A percentile compares a stretch with the other conserved stretches of the same genome.
Evolutionary conservation across 2,329 filamentous ascomycete genomes (phyloP).

Genomic region (Fusarium redolens): DNA sequence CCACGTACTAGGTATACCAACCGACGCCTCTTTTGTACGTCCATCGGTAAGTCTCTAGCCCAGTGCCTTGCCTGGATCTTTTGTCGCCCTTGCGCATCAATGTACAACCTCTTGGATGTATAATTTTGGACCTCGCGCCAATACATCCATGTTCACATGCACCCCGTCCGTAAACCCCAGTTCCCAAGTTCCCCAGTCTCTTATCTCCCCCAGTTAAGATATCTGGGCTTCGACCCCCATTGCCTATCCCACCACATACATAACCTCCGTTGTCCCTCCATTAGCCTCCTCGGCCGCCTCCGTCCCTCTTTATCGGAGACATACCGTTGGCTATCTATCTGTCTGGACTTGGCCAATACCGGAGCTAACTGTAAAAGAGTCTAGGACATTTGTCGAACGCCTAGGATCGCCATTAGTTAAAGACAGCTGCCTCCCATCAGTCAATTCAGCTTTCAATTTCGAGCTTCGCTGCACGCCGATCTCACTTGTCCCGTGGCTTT

Average conservation of each 20-base stretch:
- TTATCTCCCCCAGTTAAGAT: conserved; percentile 37
- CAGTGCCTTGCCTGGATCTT: conserved; percentile 6
- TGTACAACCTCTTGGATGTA: conserved; percentile 20
- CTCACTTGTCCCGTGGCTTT: background rate
- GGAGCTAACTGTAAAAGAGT: conserved; percentile 29
- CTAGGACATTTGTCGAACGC: conserved; percentile 13
- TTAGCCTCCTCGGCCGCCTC: conserved; percentile 12
- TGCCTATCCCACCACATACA: conserved; percentile 31
- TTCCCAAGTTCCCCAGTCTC: conserved; percentile 26
- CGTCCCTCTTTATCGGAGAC: conserved; percentile 33
- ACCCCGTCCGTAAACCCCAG: conserved; percentile 18
- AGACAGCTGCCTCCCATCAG: conserved; percentile 17
- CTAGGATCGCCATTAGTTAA: conserved; percentile 18
- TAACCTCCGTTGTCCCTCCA: conserved; percentile 26
- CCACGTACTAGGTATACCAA: conserved; percentile 24
- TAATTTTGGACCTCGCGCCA: conserved; percentile 4
- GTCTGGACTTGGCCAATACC: conserved; percentile 6
- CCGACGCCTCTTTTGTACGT: conserved; percentile 21
- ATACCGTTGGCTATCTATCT: conserved; percentile 23
- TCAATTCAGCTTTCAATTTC: conserved; percentile 6
- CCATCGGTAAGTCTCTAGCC: conserved; percentile 25
- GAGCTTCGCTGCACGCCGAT: background rate
- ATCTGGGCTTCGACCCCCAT: conserved; percentile 30
- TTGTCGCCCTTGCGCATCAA: conserved; percentile 12
- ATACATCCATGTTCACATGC: conserved; percentile 18